Percentiles rank a stretch among this genome's conserved stretches.
Conservation (phyloP, 2,329 filamentous ascomycete genomes). For the Xylaria sp. region DNA sequence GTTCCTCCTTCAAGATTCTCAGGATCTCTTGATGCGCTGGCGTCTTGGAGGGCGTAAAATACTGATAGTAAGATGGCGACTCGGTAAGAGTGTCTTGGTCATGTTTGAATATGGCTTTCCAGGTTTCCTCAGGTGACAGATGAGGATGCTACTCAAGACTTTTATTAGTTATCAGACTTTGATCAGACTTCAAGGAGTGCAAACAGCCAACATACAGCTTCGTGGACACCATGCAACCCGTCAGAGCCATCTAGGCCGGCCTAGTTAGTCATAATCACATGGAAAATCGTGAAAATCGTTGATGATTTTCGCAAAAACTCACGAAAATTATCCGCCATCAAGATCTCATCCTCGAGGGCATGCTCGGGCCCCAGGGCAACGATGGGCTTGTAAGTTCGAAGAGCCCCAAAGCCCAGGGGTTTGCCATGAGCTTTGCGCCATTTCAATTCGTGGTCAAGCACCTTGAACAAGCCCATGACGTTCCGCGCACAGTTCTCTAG, state of each 20-base stretch:
- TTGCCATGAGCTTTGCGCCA: slow-evolving; percentile 80
- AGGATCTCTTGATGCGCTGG: slow-evolving; percentile 89
- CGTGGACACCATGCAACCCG: slow-evolving; percentile 80
- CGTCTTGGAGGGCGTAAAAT: slow-evolving; percentile 80
- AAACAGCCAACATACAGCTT: slow-evolving; percentile 55
- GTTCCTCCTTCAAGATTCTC: slow-evolving; percentile 83
- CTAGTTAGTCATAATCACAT: slow-evolving; percentile 28
- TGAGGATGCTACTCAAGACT: slow-evolving; percentile 71
- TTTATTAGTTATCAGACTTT: slow-evolving; percentile 18
- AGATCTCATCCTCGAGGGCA: slow-evolving; percentile 82
- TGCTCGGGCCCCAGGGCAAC: slow-evolving; percentile 89
- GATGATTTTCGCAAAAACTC: slow-evolving; percentile 48
- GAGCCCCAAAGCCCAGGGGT: slow-evolving; percentile 75
- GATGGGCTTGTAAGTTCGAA: slow-evolving; percentile 80
- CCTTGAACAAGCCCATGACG: slow-evolving; percentile 88
- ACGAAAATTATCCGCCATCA: slow-evolving; percentile 92
- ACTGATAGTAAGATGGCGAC: slow-evolving; percentile 60
- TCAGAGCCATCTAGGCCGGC: slow-evolving; percentile 72
- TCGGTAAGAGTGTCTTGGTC: slow-evolving; percentile 49
- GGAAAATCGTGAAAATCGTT: not conserved
- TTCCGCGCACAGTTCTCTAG: slow-evolving; percentile 89
- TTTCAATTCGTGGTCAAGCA: slow-evolving; percentile 86
- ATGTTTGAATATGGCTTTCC: slow-evolving; percentile 74
- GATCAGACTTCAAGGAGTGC: not conserved
- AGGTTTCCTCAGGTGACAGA: slow-evolving; percentile 77